Evolutionary conservation across 768 basidiomycete genomes (phyloP), one percentile per base, ranked within the genome.

Genomic region (Psilocybe sp.): DNA sequence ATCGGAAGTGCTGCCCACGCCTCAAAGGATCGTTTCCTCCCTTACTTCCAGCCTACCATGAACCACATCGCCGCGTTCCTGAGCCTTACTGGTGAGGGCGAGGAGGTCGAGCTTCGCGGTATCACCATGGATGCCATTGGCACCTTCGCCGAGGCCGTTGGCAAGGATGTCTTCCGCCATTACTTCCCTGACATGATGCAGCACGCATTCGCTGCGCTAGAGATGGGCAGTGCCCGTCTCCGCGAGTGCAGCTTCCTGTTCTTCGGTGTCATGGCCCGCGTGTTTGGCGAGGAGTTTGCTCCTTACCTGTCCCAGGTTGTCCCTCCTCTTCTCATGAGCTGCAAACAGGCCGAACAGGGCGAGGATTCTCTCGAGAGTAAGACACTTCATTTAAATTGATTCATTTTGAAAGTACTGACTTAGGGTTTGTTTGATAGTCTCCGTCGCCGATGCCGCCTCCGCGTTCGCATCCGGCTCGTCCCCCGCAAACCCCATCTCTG

Each of bases 41-140:
- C 93, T 1, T 99, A 97, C 77, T 98, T 99, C 77, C 80, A 87
- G 63, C 85, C 87, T 13, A 93, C 90, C 44, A 95, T 98, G 85
- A 75, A 79, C 57, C 86, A 85, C 51, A 81, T 99, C 57, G 82
- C 90, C 54, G 87, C 89, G 62, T 97, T 96, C 84, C 81, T 98
- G 44, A 72, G 81, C 32, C 82, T 98, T 23, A 82, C 79, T 16
- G 87, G 81, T 23, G 90, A 95, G 58, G 94, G 92, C 40, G 96
- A 97, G 65, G 92, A 97, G 70, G 83, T 79, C 39, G 95, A 98
- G 60, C 81, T 99, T 35, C 91, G 96, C 50, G 96, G 97, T 34
- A 95, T 98, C 63, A 88, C 96, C 10, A 97, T 97, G 84, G 97
- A 98, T 69, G 92, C 97, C n/a, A 86, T 98, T 52, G 97, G 97